Conservation (phyloP, 2,329 filamentous ascomycete species). For the Diplodia corticola region DNA sequence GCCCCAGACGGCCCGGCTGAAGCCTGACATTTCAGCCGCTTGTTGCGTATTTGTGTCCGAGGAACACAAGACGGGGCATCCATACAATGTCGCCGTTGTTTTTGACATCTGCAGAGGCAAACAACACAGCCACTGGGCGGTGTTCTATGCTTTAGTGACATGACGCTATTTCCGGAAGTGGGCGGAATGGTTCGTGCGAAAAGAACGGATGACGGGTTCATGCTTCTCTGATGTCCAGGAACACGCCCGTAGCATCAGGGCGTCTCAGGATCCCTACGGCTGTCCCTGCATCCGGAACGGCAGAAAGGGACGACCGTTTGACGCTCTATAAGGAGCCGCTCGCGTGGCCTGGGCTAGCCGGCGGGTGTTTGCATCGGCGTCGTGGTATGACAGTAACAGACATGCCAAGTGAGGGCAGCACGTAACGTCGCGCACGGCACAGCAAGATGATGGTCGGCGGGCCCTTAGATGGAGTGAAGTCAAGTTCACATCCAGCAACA, state of each 20-base stretch:
- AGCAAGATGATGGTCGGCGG: background rate
- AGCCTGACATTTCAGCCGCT: background rate
- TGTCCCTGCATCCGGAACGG: conserved; percentile 11
- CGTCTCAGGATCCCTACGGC: background rate
- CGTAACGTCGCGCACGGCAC: conserved; percentile 5
- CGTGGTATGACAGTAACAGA: conserved; percentile 1
- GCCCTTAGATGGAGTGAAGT: background rate
- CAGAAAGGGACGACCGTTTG: background rate
- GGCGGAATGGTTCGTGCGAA: background rate
- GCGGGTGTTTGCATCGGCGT: conserved; percentile 10
- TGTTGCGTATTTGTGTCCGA: background rate
- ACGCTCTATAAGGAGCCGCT: background rate
- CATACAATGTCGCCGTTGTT: background rate
- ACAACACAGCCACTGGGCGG: background rate
- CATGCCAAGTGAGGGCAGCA: background rate
- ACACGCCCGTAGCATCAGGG: background rate
- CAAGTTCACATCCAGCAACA: background rate
- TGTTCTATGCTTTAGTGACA: background rate
- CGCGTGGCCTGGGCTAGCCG: conserved; percentile 6
- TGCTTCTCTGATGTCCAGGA: background rate
- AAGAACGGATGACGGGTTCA: background rate
- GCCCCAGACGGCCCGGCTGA: background rate
- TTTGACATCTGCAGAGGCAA: background rate
- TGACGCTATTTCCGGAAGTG: conserved; percentile 1
- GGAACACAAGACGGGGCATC: background rate